Percentiles rank a stretch among this genome's conserved stretches.
phyloP scores from a whole-genome alignment of 2,329 filamentous ascomycete genomes.

The Trichothecium roseum region DNA sequence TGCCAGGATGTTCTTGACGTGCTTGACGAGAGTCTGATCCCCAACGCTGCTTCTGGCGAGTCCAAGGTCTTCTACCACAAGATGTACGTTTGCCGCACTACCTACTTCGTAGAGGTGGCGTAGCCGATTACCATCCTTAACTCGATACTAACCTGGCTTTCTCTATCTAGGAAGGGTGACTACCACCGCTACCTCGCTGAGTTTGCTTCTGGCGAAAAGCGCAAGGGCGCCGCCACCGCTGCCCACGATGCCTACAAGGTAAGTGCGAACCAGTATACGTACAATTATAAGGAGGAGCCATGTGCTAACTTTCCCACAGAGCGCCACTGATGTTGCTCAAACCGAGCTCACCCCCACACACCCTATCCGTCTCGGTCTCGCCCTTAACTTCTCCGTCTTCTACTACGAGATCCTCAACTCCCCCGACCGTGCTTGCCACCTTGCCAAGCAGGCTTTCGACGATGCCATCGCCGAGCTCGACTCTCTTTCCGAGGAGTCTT shows the following conservation, averaged over 20 bases:
- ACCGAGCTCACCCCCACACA: slow-evolving; percentile 95
- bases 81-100: slow-evolving; percentile 61
- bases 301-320: slow-evolving; percentile 39
- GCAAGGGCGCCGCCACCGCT: slow-evolving; percentile 76
- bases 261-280: slow-evolving; percentile 17
- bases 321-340: slow-evolving; percentile 95
- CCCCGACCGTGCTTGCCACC: slow-evolving; percentile 91
- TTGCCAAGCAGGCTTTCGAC: slow-evolving; percentile 98
- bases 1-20: slow-evolving; percentile 97
- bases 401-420: slow-evolving; percentile 99
- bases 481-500: slow-evolving; percentile 93
- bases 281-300: background rate
- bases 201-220: slow-evolving; percentile 87
- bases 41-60: slow-evolving; percentile 92
- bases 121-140: background rate
- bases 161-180: slow-evolving; percentile 70
- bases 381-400: slow-evolving; percentile 98
- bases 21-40: slow-evolving; percentile 85
- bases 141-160: background rate
- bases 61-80: slow-evolving; percentile 99
- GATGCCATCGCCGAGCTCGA: slow-evolving; percentile 98
- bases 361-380: slow-evolving; percentile 94
- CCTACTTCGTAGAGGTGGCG: slow-evolving; percentile 4
- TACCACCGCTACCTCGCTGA: slow-evolving; percentile 94
- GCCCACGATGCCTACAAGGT: slow-evolving; percentile 98